Conservation (phyloP, 768 basidiomycete genomes). For the Baorangia bicolor region DNA sequence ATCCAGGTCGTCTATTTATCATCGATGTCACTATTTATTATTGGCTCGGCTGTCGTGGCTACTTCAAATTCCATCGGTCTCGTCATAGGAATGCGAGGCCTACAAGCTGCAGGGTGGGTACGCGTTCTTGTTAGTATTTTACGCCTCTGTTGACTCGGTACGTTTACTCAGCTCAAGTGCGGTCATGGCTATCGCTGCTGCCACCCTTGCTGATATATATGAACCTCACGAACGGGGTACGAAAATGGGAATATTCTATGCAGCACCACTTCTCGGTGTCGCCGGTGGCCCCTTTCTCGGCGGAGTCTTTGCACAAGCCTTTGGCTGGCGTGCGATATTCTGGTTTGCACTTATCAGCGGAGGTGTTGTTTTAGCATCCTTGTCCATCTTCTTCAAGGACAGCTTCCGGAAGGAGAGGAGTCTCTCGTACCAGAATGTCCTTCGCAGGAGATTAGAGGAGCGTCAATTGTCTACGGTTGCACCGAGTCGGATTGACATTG, state of each 20-base stretch:
- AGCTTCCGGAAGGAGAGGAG: constrained; percentile 84
- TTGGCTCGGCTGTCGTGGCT: constrained; percentile 60
- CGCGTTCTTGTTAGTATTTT: neutral
- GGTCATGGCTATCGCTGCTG: constrained; percentile 71
- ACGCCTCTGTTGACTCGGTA: neutral
- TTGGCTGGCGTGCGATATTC: constrained; percentile 82
- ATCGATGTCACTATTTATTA: constrained; percentile 51
- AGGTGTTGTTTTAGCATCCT: constrained; percentile 50
- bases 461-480: constrained; percentile 9
- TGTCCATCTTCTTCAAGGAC: constrained; percentile 71
- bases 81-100: constrained; percentile 63
- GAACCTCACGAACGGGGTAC: constrained; percentile 77
- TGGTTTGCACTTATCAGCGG: constrained; percentile 74
- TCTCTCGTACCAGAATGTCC: constrained; percentile 67
- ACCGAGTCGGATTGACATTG: neutral
- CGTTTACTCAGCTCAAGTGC: constrained; percentile 51
- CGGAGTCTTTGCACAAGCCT: constrained; percentile 61
- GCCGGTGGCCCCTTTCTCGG: constrained; percentile 69
- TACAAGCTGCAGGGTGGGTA: constrained; percentile 62
- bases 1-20: constrained; percentile 53
- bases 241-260: constrained; percentile 82
- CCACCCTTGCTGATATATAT: constrained; percentile 77
- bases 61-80: constrained; percentile 52
- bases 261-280: constrained; percentile 73
- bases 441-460: constrained; percentile 43